phyloP scores from a whole-genome alignment of 2,329 filamentous ascomycete species.

The Lachnellula occidentalis region DNA sequence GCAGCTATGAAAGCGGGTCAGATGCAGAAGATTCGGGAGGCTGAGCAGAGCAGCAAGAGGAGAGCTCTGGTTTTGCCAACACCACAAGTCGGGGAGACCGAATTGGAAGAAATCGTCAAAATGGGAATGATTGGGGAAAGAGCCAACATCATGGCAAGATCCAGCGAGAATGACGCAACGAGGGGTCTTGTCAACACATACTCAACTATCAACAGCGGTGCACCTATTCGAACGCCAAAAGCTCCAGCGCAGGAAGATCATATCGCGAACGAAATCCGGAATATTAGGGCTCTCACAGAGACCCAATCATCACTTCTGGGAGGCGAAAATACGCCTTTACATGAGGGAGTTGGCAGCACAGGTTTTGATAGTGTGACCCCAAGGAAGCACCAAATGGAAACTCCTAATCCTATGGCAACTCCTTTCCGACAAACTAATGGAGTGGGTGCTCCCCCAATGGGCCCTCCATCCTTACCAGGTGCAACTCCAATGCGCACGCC shows the following conservation, averaged over 20 bases:
- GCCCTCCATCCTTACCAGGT: constrained; percentile 56
- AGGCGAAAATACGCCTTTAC: constrained; percentile 85
- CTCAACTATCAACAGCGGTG: constrained; percentile 69
- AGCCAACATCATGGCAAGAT: constrained; percentile 68
- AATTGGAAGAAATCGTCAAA: constrained; percentile 97
- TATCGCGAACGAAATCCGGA: constrained; percentile 93
- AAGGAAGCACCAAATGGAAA: constrained; percentile 74
- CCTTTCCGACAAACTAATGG: constrained; percentile 67
- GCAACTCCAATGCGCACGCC: constrained; percentile 85
- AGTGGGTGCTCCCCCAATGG: constrained; percentile 60
- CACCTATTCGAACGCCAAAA: constrained; percentile 86
- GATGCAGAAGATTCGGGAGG: constrained; percentile 89
- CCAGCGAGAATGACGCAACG: constrained; percentile 79
- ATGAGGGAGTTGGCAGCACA: constrained; percentile 75
- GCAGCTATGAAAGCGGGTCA: constrained; percentile 91
- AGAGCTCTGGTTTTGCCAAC: constrained; percentile 75
- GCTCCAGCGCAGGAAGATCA: constrained; percentile 90
- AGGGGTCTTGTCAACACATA: constrained; percentile 85
- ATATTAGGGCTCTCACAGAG: constrained; percentile 85
- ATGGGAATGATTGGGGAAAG: constrained; percentile 93
- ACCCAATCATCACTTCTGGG: constrained; percentile 91
- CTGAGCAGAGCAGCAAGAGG: constrained; percentile 93
- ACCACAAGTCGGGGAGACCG: constrained; percentile 86
- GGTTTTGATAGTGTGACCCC: constrained; percentile 84
- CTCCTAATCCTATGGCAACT: constrained; percentile 92